phyloP scores from a whole-genome alignment of 106 monocot genomes.

The Gastrodia elata region DNA sequence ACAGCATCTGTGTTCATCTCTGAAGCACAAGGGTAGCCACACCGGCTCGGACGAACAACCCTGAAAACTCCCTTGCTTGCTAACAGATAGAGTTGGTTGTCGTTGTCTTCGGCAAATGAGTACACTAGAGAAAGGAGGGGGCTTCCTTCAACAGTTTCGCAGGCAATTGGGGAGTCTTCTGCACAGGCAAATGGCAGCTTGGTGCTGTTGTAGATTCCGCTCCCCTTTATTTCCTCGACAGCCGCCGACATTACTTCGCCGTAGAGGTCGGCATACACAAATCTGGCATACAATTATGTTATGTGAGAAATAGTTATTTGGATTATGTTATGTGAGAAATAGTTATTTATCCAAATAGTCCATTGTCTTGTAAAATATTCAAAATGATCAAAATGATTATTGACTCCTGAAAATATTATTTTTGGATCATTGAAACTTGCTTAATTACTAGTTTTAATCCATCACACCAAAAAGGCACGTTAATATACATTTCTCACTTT shows the following conservation, averaged over 20 bases:
- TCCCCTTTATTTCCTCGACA: constrained; percentile 43
- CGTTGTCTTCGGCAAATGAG: constrained; percentile 78
- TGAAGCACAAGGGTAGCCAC: constrained; percentile 49
- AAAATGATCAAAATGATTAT: no score
- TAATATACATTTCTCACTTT: no score
- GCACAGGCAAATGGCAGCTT: constrained; percentile 53
- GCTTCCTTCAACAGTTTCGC: constrained; percentile 34
- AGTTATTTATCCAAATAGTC: no score
- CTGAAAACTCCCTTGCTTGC: constrained; percentile 68
- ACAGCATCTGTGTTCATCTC: constrained; percentile 27
- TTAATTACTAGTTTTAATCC: no score
- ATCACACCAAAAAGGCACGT: no score
- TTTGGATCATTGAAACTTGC: no score
- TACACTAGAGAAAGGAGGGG: constrained; percentile 53
- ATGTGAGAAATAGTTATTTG: no score
- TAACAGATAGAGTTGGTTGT: constrained; percentile 47
- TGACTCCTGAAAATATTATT: no score
- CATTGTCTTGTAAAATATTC: no score
- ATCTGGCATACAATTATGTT: no score
- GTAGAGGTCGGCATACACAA: constrained; percentile 72
- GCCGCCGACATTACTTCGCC: constrained; percentile 56
- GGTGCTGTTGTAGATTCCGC: constrained; percentile 64
- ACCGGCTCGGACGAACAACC: constrained; percentile 71
- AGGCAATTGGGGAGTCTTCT: constrained; percentile 59
- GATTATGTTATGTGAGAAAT: no score